Conservation (phyloP, 805 yeast species). For the Groenewaldozyma tartarivorans region DNA sequence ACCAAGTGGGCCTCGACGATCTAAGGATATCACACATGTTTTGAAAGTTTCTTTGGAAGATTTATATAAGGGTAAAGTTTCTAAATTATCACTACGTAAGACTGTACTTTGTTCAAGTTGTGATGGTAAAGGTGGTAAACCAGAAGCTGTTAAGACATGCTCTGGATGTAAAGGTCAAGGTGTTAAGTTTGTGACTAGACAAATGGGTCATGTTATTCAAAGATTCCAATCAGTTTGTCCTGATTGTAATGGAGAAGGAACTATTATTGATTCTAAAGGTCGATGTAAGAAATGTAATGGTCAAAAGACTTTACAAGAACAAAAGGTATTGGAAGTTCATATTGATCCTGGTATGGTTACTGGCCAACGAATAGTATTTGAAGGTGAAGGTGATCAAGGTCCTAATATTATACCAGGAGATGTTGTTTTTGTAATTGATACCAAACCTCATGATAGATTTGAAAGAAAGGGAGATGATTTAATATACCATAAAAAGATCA, state of each 20-base stretch:
- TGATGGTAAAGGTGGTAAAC: conserved; percentile 94
- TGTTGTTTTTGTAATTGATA: conserved; percentile 83
- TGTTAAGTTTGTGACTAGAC: conserved; percentile 83
- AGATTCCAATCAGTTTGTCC: conserved; percentile 94
- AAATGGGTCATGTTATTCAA: conserved; percentile 99
- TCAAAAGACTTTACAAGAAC: conserved; percentile 70
- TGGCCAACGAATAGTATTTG: conserved; percentile 83
- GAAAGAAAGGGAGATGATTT: conserved; percentile 86
- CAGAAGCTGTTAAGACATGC: conserved; percentile 83
- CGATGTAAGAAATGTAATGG: conserved; percentile 84
- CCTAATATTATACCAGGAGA: conserved; percentile 96
- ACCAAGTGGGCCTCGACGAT: conserved; percentile 75
- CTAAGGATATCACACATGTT: conserved; percentile 86
- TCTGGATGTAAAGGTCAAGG: conserved; percentile 85
- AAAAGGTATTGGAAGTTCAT: conserved; percentile 89
- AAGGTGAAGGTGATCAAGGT: conserved; percentile 96
- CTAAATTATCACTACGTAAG: conserved; percentile 89
- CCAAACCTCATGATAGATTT: conserved; percentile 76
- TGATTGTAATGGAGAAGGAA: conserved; percentile 87
- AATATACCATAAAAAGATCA: conserved; percentile 75
- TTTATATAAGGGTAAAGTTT: conserved; percentile 84
- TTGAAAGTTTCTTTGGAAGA: conserved; percentile 84
- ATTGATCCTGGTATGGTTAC: conserved; percentile 95
- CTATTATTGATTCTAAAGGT: conserved; percentile 75
- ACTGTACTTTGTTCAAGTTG: conserved; percentile 81